These are phyloP conservation scores for Clitoria ternatea DNA, from an alignment of 306 rosid genomes.

Conservation along the genomic window DNA sequence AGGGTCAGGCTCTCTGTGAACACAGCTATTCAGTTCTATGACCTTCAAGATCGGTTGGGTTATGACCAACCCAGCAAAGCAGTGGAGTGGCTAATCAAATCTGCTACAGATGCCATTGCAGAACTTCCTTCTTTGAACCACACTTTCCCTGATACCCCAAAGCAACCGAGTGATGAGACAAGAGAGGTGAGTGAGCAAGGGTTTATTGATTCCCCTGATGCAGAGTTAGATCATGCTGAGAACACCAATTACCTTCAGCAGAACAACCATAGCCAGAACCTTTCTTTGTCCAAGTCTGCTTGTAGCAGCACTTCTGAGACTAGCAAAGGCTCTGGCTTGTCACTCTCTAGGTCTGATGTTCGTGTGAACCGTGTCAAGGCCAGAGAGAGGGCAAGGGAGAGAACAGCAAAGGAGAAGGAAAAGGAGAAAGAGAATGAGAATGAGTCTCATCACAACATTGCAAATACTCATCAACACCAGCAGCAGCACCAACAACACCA, in stretches of 20 bases:
- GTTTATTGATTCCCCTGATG: conserved; percentile 47
- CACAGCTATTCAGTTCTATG: conserved; percentile 90
- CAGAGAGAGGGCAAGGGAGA: conserved; percentile 77
- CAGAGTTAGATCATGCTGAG: conserved; percentile 39
- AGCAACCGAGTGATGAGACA: conserved; percentile 69
- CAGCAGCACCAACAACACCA: no score
- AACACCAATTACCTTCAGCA: neutral
- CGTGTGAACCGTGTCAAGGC: conserved; percentile 71
- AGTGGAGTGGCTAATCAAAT: conserved; percentile 85
- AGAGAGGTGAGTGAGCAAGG: conserved; percentile 42
- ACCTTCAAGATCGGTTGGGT: conserved; percentile 90
- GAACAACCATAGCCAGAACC: conserved; percentile 49
- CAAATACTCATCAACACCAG: no score
- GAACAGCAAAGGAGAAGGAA: conserved; percentile 51
- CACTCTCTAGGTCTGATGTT: conserved; percentile 71
- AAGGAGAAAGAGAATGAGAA: conserved; percentile 57
- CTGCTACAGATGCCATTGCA: conserved; percentile 65
- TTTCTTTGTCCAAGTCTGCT: conserved; percentile 72
- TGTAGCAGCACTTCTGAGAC: conserved; percentile 92
- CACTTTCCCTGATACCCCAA: conserved; percentile 65
- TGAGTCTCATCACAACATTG: conserved; percentile 15
- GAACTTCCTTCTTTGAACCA: conserved; percentile 72
- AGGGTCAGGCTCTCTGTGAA: conserved; percentile 81
- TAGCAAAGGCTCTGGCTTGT: conserved; percentile 86
- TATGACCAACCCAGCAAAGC: conserved; percentile 95